Percentiles rank a stretch among this genome's conserved stretches.
These are phyloP conservation scores for Wickerhamomyces chambardii DNA, from an alignment of 805 yeast genomes.

Conservation along the genomic window DNA sequence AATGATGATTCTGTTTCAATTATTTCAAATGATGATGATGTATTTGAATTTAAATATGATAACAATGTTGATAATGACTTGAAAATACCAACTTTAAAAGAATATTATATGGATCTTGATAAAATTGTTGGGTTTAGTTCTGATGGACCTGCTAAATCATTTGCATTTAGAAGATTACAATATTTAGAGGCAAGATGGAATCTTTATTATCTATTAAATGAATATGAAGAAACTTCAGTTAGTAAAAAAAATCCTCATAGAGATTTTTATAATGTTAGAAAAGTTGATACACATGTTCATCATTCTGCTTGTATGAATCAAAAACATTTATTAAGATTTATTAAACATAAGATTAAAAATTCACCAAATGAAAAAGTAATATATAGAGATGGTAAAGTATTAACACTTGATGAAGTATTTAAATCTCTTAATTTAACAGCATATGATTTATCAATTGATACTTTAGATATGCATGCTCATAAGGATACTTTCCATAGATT, in stretches of 20 bases:
- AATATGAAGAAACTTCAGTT: constrained; percentile 85
- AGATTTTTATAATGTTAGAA: constrained; percentile 93
- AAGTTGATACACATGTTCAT: constrained; percentile 97
- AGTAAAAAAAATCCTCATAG: constrained; percentile 93
- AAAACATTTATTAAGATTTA: constrained; percentile 88
- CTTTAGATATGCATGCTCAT: constrained; percentile 99
- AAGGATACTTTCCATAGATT: constrained; percentile 96
- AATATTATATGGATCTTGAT: constrained; percentile 79
- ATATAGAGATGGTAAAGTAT: constrained; percentile 81
- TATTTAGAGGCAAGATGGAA: constrained; percentile 97
- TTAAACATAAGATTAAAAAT: constrained; percentile 88
- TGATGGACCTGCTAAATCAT: constrained; percentile 95
- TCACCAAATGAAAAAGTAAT: constrained; percentile 85
- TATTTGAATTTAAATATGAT: constrained; percentile 46
- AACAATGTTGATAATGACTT: constrained; percentile 34
- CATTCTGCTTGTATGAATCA: constrained; percentile 99
- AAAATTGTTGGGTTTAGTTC: constrained; percentile 65
- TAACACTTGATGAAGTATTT: constrained; percentile 85
- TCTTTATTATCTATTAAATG: constrained; percentile 78
- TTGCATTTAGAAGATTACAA: constrained; percentile 89
- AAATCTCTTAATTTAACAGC: constrained; percentile 86
- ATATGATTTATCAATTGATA: constrained; percentile 91
- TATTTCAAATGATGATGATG: constrained; percentile 51
- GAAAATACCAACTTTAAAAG: constrained; percentile 73
- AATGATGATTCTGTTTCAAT: constrained; percentile 39